phyloP scores from a whole-genome alignment of 1,284 basidiomycete genomes.

The Moesziomyces parantarcticus region DNA sequence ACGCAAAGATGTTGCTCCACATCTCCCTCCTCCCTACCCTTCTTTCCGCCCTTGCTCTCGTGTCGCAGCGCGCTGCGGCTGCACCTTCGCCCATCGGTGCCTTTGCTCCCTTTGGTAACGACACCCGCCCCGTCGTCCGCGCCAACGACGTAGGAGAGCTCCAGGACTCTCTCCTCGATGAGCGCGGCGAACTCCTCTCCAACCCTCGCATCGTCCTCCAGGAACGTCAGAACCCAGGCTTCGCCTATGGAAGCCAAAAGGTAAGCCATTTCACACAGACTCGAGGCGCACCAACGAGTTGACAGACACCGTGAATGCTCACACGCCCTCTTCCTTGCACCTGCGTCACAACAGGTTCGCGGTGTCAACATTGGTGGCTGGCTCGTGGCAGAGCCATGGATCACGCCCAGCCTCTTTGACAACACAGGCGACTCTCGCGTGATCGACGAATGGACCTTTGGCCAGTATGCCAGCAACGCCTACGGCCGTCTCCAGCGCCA shows the following conservation, averaged over 20 bases:
- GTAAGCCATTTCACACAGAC: slow-evolving; percentile 11
- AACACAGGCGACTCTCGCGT: slow-evolving; percentile 58
- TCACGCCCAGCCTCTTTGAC: slow-evolving; percentile 71
- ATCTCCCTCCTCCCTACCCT: slow-evolving; percentile 14
- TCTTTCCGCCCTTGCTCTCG: slow-evolving; percentile 22
- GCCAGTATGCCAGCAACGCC: slow-evolving; percentile 71
- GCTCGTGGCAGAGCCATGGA: slow-evolving; percentile 65
- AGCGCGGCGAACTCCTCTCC: slow-evolving; percentile 32
- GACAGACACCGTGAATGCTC: no score
- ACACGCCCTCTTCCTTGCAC: no score
- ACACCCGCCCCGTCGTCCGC: slow-evolving; percentile 39
- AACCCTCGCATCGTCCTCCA: slow-evolving; percentile 44
- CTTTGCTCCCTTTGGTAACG: slow-evolving; percentile 25
- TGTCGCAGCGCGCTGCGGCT: slow-evolving; percentile 15
- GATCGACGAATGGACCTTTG: slow-evolving; percentile 88
- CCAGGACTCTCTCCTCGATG: slow-evolving; percentile 38
- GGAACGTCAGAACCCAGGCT: slow-evolving; percentile 40
- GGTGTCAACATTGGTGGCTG: slow-evolving; percentile 67
- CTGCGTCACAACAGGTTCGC: slow-evolving; percentile 41
- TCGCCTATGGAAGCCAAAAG: slow-evolving; percentile 34
- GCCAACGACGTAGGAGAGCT: slow-evolving; percentile 27
- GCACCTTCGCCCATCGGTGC: slow-evolving; percentile 23
- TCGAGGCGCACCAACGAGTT: no score
- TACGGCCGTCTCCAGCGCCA: slow-evolving; percentile 69
- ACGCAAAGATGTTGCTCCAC: slow-evolving; percentile 22